Conservation (phyloP, 306 rosid genomes). For the Dryas octopetala region DNA sequence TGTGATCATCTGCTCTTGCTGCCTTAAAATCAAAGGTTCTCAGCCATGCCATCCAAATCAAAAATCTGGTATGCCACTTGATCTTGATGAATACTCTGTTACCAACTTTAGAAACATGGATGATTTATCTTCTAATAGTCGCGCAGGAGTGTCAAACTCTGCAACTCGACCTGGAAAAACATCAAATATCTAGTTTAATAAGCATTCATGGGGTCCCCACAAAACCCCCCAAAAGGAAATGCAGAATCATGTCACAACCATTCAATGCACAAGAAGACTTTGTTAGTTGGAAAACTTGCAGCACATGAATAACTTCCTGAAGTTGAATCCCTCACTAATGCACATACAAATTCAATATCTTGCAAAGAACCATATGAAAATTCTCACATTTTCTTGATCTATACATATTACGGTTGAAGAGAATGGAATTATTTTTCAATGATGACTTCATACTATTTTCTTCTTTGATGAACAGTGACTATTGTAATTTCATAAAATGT, state of each 20-base stretch:
- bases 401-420: neutral
- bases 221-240: neutral
- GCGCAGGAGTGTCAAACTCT: slow-evolving; percentile 73
- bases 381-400: neutral
- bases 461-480: neutral
- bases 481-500: neutral
- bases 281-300: neutral
- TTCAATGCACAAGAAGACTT: slow-evolving; percentile 2
- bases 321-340: neutral
- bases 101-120: slow-evolving; percentile 93
- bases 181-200: slow-evolving; percentile 20
- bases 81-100: slow-evolving; percentile 74
- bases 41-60: slow-evolving; percentile 39
- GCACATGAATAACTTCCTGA: neutral
- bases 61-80: slow-evolving; percentile 63
- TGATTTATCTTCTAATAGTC: slow-evolving; percentile 78
- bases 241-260: neutral
- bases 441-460: neutral
- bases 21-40: slow-evolving; percentile 26
- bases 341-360: neutral
- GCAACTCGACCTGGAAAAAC: slow-evolving; percentile 71
- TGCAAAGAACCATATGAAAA: neutral
- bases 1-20: slow-evolving; percentile 32
- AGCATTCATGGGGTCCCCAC: neutral
- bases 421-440: neutral